Percentiles rank a stretch among this genome's conserved stretches.
These are phyloP conservation scores for Physcia stellaris DNA, from an alignment of 495 filamentous ascomycete species.

Conservation along the genomic window DNA sequence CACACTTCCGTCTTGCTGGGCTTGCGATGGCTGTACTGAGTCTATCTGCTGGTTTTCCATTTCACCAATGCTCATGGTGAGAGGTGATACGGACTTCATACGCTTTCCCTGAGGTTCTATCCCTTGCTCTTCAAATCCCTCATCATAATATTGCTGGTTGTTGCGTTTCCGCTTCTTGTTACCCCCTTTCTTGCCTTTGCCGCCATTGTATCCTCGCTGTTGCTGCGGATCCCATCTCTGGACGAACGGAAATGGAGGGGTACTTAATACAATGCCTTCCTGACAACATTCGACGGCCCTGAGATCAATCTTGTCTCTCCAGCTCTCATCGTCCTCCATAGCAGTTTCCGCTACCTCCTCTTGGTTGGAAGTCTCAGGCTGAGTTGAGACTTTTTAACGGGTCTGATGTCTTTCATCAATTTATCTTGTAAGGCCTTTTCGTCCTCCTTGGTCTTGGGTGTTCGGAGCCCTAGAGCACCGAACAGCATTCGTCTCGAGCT, in stretches of 20 bases:
- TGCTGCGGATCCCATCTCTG: slow-evolving; percentile 80
- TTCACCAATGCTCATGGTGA: slow-evolving; percentile 14
- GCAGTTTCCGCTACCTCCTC: slow-evolving; percentile 15
- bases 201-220: slow-evolving; percentile 27
- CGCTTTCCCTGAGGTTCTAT: background rate
- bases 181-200: slow-evolving; percentile 30
- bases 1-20: slow-evolving; percentile 13
- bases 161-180: slow-evolving; percentile 38
- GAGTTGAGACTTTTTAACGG: slow-evolving; percentile 12
- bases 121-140: slow-evolving; percentile 14
- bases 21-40: slow-evolving; percentile 25
- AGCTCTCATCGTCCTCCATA: slow-evolving; percentile 29
- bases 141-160: too few relatives aligned
- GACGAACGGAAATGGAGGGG: slow-evolving; percentile 79
- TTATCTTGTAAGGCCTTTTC: slow-evolving; percentile 47
- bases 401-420: slow-evolving; percentile 24
- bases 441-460: slow-evolving; percentile 53
- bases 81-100: background rate
- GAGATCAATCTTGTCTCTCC: slow-evolving; percentile 60
- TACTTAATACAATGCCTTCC: slow-evolving; percentile 56
- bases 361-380: slow-evolving; percentile 3
- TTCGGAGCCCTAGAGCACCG: slow-evolving; percentile 54
- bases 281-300: slow-evolving; percentile 72
- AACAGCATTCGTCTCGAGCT: slow-evolving; percentile 57
- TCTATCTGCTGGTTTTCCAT: background rate